phyloP scores from a whole-genome alignment of 2,329 filamentous ascomycete species.

The Tricladium varicosporioides region DNA sequence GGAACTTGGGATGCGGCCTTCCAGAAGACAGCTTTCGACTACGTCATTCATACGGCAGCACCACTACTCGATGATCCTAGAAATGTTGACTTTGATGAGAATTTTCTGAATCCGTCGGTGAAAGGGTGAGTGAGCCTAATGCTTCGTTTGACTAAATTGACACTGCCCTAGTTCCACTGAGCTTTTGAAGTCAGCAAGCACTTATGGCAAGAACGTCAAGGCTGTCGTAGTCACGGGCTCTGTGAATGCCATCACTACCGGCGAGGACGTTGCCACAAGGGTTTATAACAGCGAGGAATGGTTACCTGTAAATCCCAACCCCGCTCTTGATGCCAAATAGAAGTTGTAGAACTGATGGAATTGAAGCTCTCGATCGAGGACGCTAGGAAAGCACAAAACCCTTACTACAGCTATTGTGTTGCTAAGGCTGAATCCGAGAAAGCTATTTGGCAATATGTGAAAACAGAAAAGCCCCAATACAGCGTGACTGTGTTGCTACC shows the following conservation, averaged over 20 bases:
- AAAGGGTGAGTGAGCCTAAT: no score
- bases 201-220: conserved; percentile 30
- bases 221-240: conserved; percentile 33
- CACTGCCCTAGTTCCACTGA: no score
- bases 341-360: background rate
- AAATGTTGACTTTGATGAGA: conserved; percentile 32
- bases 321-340: background rate
- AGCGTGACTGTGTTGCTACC: conserved; percentile 30
- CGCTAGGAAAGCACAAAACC: conserved; percentile 24
- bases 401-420: conserved; percentile 30
- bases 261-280: conserved; percentile 26
- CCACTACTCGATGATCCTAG: conserved; percentile 30
- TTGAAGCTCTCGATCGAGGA: conserved; percentile 26
- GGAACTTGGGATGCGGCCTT: conserved; percentile 32
- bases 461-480: conserved; percentile 22
- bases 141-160: no score
- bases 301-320: conserved; percentile 20
- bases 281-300: conserved; percentile 25
- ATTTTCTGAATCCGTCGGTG: conserved; percentile 32
- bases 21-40: conserved; percentile 28
- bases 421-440: conserved; percentile 32
- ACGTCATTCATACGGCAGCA: conserved; percentile 34
- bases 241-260: conserved; percentile 30
- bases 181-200: conserved; percentile 30
- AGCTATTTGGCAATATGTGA: conserved; percentile 32